Evolutionary conservation across 768 basidiomycete species (phyloP).

Genomic region (Epithele typhae): DNA sequence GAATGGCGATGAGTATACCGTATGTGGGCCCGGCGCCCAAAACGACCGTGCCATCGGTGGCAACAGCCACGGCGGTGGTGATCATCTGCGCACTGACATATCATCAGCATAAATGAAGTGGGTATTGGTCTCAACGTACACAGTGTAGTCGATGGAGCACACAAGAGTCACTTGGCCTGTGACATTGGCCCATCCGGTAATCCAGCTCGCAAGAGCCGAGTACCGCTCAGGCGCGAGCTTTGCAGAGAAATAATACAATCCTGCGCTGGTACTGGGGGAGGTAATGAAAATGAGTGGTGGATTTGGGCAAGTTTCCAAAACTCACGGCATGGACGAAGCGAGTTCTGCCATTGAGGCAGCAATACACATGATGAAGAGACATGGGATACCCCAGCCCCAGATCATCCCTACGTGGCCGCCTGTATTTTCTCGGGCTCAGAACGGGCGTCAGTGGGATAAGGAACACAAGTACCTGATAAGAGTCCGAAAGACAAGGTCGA

Average conservation of each 20-base stretch:
- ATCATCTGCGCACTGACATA: conserved; percentile 65
- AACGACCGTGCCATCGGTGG: conserved; percentile 45
- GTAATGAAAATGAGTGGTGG: not conserved
- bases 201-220: conserved; percentile 59
- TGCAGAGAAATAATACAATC: conserved; percentile 74
- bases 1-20: conserved; percentile 58
- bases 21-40: conserved; percentile 58
- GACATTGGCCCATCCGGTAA: conserved; percentile 70
- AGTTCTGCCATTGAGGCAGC: conserved; percentile 70
- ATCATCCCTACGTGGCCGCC: conserved; percentile 76
- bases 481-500: conserved; percentile 63
- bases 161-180: conserved; percentile 68
- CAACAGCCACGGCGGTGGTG: conserved; percentile 60
- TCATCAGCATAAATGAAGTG: not conserved
- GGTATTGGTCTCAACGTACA: conserved; percentile 24
- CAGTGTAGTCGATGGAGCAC: conserved; percentile 71
- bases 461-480: conserved; percentile 50
- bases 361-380: conserved; percentile 59
- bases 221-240: conserved; percentile 62
- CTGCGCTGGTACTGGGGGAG: conserved; percentile 64
- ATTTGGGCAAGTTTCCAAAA: conserved; percentile 3
- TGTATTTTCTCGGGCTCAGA: conserved; percentile 14
- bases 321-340: conserved; percentile 72
- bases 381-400: conserved; percentile 72
- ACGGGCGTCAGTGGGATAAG: too few relatives aligned